A percentile compares a stretch with the other conserved stretches of the same genome.
These are phyloP conservation scores for Diaporthe sp. DNA, from an alignment of 2,329 filamentous ascomycete species.

Conservation along the genomic window DNA sequence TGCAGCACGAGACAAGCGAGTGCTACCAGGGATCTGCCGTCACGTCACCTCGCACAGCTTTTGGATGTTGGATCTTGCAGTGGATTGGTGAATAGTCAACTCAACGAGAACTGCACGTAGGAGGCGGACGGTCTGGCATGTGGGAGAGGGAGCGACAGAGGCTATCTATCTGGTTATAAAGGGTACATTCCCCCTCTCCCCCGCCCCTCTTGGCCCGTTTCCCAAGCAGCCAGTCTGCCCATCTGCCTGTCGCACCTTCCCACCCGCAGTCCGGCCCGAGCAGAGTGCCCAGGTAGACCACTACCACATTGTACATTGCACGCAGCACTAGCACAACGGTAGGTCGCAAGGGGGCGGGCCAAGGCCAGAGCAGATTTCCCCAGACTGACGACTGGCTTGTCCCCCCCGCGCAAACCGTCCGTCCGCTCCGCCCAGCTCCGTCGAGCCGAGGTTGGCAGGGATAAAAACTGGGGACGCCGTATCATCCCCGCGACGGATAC, in stretches of 20 bases:
- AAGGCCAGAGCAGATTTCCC: constrained; percentile 9
- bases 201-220: constrained; percentile 12
- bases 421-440: constrained; percentile 30
- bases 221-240: not conserved
- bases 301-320: not conserved
- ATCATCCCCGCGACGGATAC: constrained; percentile 2
- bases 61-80: constrained; percentile 6
- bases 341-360: not conserved
- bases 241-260: not conserved
- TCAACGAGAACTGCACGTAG: not conserved
- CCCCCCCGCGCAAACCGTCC: constrained; percentile 8
- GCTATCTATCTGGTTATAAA: constrained; percentile 18
- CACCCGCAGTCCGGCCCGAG: not conserved
- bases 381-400: constrained; percentile 10
- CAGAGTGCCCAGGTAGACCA: not conserved
- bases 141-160: not conserved
- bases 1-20: not conserved
- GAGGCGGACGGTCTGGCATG: not conserved
- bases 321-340: not conserved
- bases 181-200: not conserved
- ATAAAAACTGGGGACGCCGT: constrained; percentile 23
- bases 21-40: constrained; percentile 2
- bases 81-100: not conserved
- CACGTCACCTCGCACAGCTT: not conserved
- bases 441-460: constrained; percentile 38